Evolutionary conservation across 2,329 filamentous ascomycete genomes (phyloP), one percentile per base, ranked within the genome.

Genomic region (Mycogone perniciosa): DNA sequence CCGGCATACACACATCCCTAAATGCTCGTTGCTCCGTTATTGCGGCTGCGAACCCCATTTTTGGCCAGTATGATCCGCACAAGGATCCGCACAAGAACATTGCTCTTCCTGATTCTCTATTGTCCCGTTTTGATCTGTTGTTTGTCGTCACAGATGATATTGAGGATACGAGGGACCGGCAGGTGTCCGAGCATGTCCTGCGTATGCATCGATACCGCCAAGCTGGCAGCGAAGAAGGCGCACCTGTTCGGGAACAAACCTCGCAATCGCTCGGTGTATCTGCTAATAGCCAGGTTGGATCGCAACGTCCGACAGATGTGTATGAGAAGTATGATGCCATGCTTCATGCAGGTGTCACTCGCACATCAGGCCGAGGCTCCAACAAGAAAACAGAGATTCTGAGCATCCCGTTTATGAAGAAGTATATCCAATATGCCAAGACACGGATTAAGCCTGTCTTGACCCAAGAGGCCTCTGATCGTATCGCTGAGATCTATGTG

Each of bases 81-180:
- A 99, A 99, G 65, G 93, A 99, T 65, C 93, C 93, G 0, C 93
- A 99, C 74, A 92, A 93, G 71, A 99, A 99, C 70, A 99, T 99
- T 60, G 93, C 93, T 7, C 80, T 99, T 9, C 93, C 93, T 0
- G 93, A 99, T 68, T 99, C 93, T 3, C 81, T 99, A 0, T 78
- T 99, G 6, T 97, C 93, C 5, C 93, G 93, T 88, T 99, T 99
- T 68, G 93, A 99, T 83, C 77, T 99, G 60, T 77, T 99, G 2
- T 99, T 99, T 64, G 87, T 99, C 43, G 91, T 99, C 41, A 99
- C 93, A 1, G 93, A 99, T 67, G 93, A 99, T 62, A 97, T 99
- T 57, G 92, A 99, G 62, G 93, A 99, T 65, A 83, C 88, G 3
- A 81, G 89, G 46, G 93, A 99, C 69, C 81, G 93, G 44, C 85